phyloP scores from a whole-genome alignment of 2,329 filamentous ascomycete genomes.

The Tricladium varicosporioides region DNA sequence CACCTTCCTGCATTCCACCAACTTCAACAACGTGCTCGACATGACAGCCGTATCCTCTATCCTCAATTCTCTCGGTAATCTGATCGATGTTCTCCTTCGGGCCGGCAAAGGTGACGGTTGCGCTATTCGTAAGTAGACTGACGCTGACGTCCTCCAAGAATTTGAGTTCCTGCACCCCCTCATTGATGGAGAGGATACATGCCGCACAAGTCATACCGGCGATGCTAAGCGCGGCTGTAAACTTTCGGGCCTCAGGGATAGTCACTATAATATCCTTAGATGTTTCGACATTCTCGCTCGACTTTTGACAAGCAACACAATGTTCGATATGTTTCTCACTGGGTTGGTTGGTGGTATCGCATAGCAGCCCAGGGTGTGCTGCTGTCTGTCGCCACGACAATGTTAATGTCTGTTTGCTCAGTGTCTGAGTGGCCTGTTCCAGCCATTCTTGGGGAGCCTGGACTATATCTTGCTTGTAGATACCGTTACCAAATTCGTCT shows the following conservation, averaged over 20 bases:
- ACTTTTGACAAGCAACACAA: background rate
- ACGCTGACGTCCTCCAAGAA: constrained; percentile 48
- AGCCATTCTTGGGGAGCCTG: no score
- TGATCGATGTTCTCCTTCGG: constrained; percentile 41
- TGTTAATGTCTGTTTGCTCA: no score
- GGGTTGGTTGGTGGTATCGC: no score
- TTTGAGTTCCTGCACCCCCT: constrained; percentile 44
- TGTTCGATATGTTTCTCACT: no score
- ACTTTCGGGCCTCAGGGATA: constrained; percentile 36
- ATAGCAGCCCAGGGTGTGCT: no score
- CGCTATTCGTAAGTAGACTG: constrained; percentile 52
- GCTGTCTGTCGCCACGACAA: no score
- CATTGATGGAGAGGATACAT: constrained; percentile 49
- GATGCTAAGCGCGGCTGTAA: constrained; percentile 50
- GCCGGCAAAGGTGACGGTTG: constrained; percentile 44
- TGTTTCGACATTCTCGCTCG: background rate
- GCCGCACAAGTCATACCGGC: constrained; percentile 57
- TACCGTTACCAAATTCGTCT: no score
- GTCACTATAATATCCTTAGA: constrained; percentile 36
- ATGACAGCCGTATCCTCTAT: constrained; percentile 64
- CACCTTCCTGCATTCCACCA: constrained; percentile 38
- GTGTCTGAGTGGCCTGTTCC: no score
- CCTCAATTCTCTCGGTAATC: constrained; percentile 50
- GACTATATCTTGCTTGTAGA: no score
- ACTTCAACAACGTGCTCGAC: constrained; percentile 52